Conservation (phyloP, 169 alveolate genomes). For the Perkinsus marinus region DNA sequence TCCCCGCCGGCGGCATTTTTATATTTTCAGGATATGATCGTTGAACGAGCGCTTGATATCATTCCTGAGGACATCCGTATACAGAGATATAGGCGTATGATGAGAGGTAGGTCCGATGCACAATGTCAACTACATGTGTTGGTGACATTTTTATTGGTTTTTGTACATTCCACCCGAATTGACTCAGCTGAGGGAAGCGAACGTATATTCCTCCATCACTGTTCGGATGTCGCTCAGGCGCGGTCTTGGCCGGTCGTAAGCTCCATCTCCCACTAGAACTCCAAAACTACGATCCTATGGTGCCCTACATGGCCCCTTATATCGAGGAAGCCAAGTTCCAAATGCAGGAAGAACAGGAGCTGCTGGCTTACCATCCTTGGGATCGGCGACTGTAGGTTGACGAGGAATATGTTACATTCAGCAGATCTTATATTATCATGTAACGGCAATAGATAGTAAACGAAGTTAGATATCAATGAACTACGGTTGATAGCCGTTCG, state of each 20-base stretch:
- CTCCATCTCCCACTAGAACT: slow-evolving; percentile 45
- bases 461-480: too few relatives aligned
- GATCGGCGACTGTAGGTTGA: slow-evolving; percentile 40
- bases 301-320: slow-evolving; percentile 67
- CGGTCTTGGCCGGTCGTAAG: neutral
- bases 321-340: slow-evolving; percentile 73
- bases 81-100: slow-evolving; percentile 54
- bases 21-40: slow-evolving; percentile 49
- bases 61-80: slow-evolving; percentile 50
- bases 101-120: slow-evolving; percentile 44
- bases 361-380: slow-evolving; percentile 63
- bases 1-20: neutral
- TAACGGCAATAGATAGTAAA: too few relatives aligned
- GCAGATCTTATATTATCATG: too few relatives aligned
- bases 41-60: slow-evolving; percentile 56
- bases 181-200: too few relatives aligned
- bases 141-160: too few relatives aligned
- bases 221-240: neutral
- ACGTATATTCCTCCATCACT: too few relatives aligned
- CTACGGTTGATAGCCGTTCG: too few relatives aligned
- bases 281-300: slow-evolving; percentile 65
- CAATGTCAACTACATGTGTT: slow-evolving; percentile 34
- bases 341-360: slow-evolving; percentile 67
- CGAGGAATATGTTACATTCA: too few relatives aligned
- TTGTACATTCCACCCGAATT: too few relatives aligned